These are phyloP conservation scores for Pleurotus cornucopiae DNA, from an alignment of 768 basidiomycete species.

Conservation along the genomic window DNA sequence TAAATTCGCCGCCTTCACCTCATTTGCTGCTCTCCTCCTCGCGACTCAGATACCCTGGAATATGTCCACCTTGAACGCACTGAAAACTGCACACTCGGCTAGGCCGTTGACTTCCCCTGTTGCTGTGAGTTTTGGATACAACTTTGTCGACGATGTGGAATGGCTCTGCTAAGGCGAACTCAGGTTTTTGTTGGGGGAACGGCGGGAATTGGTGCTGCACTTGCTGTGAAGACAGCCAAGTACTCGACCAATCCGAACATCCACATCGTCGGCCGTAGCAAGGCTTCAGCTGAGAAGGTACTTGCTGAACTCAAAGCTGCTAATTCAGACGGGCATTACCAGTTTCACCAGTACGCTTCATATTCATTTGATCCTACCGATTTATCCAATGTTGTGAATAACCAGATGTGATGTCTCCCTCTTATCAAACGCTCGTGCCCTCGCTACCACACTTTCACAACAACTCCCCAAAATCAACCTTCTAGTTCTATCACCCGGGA, in stretches of 20 bases:
- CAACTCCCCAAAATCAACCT: constrained; percentile 46
- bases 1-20: not conserved
- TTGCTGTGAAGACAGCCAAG: constrained; percentile 40
- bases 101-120: constrained; percentile 4
- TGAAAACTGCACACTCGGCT: not conserved
- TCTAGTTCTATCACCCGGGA: constrained; percentile 43
- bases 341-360: constrained; percentile 1
- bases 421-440: constrained; percentile 43
- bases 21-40: not conserved
- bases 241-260: constrained; percentile 46
- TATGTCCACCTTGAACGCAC: constrained; percentile 2
- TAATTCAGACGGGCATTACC: constrained; percentile 7
- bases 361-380: not conserved
- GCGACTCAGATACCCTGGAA: constrained; percentile 2
- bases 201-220: constrained; percentile 44
- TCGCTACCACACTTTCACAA: constrained; percentile 22
- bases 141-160: not conserved
- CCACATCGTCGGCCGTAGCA: constrained; percentile 50
- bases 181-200: constrained; percentile 41
- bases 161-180: not conserved
- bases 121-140: not conserved
- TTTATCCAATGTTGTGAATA: constrained; percentile 39
- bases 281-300: constrained; percentile 39
- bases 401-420: constrained; percentile 42
- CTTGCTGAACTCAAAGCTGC: constrained; percentile 35